phyloP scores from a whole-genome alignment of 1,284 basidiomycete genomes.

The Hymenochaete sp. region DNA sequence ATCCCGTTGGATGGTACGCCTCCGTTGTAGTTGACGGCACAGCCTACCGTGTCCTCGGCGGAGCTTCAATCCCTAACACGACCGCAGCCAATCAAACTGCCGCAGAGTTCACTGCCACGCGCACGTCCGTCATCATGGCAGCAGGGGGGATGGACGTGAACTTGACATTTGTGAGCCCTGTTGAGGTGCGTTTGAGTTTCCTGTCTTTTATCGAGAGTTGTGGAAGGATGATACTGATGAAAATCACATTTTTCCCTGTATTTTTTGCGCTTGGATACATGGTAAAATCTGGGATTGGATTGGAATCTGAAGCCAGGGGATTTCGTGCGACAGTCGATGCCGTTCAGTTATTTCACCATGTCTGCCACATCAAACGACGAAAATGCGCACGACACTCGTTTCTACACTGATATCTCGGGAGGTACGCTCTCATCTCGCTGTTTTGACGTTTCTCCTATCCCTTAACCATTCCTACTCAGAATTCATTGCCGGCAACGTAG shows the following conservation, averaged over 20 bases:
- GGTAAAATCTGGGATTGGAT: too few relatives aligned
- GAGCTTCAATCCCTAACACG: not conserved
- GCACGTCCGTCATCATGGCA: slow-evolving; percentile 26
- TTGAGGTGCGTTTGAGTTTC: too few relatives aligned
- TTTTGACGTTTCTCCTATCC: too few relatives aligned
- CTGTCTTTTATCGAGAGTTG: too few relatives aligned
- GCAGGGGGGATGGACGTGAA: slow-evolving; percentile 33
- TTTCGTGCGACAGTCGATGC: slow-evolving; percentile 21
- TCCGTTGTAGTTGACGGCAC: slow-evolving; percentile 32
- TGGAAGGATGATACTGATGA: too few relatives aligned
- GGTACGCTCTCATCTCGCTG: slow-evolving; percentile 2
- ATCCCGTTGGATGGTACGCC: slow-evolving; percentile 33
- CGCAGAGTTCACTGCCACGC: slow-evolving; percentile 30
- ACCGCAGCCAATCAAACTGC: slow-evolving; percentile 11
- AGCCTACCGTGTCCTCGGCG: slow-evolving; percentile 20
- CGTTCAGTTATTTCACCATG: slow-evolving; percentile 22
- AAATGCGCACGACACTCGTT: slow-evolving; percentile 17
- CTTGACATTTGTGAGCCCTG: slow-evolving; percentile 32
- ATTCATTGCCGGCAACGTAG: slow-evolving; percentile 30
- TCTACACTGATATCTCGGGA: slow-evolving; percentile 19
- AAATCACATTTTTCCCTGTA: too few relatives aligned
- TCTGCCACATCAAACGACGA: slow-evolving; percentile 20
- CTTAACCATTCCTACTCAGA: slow-evolving; percentile 18
- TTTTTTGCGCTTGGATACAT: too few relatives aligned
- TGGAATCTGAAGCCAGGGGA: slow-evolving; percentile 10